Evolutionary conservation across 345 rosid species (phyloP), one percentile per base, ranked within the genome.

Genomic region (Acer yangbiense): DNA sequence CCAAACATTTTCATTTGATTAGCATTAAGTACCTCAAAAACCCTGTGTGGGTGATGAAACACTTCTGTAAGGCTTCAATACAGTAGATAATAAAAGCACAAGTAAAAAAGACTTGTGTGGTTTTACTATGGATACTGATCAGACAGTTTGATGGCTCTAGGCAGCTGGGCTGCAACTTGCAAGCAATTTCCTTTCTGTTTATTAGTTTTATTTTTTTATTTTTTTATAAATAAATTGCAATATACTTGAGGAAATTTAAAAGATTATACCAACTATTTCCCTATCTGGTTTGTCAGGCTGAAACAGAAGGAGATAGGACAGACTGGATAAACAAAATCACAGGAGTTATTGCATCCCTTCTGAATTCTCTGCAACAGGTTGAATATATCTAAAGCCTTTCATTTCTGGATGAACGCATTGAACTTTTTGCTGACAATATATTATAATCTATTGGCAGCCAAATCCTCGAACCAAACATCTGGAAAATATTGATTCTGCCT

Each of bases 241-340:
- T 52, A 71, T 44, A 21, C 44, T 57, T 43, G 54, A 57, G 65
- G 29, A 21, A 70, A 35, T 32, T 1, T 29, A 23, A 75, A 60
- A 25, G 32, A 48, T 57, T 62, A 11, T 73, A 64, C 58, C 35
- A 50, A 50, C 46, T 16, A 43, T 74, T 65, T 62, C 55, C 58
- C 78, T 27, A 54, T 9, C 73, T 65, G 29, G 65, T 69, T 70
- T 73, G 68, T 65, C 87, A 94, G 98, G 95, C 98, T 82, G 98
- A 94, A 91, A 90, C 88, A 84, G 94, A 86, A 85, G 87, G 91
- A 64, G 97, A 94, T 77, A 86, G 92, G 87, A 84, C 86, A 86
- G 97, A 94, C 69, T 92, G 98, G 98, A 88, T 89, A 48, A 87
- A 86, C 79, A 92, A 94, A 82, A 92, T 92, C 50, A 91, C 89